Conservation (phyloP, 1,139 yeast species). For the Debaryomycetaceae sp. region DNA sequence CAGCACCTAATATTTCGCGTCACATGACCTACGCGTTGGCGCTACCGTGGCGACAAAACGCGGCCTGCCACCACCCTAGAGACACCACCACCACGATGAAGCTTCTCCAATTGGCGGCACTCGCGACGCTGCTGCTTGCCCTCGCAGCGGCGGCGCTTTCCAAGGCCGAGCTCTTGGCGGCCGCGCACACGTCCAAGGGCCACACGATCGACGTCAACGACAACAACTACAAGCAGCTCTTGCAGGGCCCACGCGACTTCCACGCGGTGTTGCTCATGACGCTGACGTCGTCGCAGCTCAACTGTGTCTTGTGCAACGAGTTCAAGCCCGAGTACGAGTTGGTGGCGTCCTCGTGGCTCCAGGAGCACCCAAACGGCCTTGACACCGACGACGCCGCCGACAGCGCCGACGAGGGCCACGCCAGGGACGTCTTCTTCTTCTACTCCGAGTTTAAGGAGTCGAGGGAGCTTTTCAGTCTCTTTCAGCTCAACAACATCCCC, state of each 20-base stretch:
- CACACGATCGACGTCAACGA: slow-evolving; percentile 47
- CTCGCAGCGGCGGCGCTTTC: slow-evolving; percentile 25
- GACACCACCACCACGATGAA: too few relatives aligned
- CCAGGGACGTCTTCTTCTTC: slow-evolving; percentile 56
- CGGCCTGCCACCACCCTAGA: too few relatives aligned
- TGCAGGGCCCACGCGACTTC: slow-evolving; percentile 69
- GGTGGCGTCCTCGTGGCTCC: slow-evolving; percentile 56
- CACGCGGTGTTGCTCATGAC: slow-evolving; percentile 65
- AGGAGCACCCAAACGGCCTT: slow-evolving; percentile 36
- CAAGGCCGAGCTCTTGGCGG: slow-evolving; percentile 21
- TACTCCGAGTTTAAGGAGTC: slow-evolving; percentile 65
- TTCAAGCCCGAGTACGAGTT: slow-evolving; percentile 62
- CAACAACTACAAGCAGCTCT: slow-evolving; percentile 51
- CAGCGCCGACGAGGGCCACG: slow-evolving; percentile 26
- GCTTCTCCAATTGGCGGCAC: slow-evolving; percentile 2
- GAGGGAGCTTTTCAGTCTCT: slow-evolving; percentile 48
- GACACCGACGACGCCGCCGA: slow-evolving; percentile 29
- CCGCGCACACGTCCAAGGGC: slow-evolving; percentile 16
- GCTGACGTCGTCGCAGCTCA: slow-evolving; percentile 67
- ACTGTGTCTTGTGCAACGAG: slow-evolving; percentile 72
- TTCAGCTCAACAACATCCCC: slow-evolving; percentile 73
- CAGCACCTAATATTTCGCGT: too few relatives aligned
- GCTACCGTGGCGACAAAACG: too few relatives aligned
- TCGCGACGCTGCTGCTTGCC: slow-evolving; percentile 12
- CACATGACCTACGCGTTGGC: too few relatives aligned